Evolutionary conservation across 352 stramenopile species (phyloP), one percentile per base, ranked within the genome.

Genomic region (Globisporangium rhizosaccharum): DNA sequence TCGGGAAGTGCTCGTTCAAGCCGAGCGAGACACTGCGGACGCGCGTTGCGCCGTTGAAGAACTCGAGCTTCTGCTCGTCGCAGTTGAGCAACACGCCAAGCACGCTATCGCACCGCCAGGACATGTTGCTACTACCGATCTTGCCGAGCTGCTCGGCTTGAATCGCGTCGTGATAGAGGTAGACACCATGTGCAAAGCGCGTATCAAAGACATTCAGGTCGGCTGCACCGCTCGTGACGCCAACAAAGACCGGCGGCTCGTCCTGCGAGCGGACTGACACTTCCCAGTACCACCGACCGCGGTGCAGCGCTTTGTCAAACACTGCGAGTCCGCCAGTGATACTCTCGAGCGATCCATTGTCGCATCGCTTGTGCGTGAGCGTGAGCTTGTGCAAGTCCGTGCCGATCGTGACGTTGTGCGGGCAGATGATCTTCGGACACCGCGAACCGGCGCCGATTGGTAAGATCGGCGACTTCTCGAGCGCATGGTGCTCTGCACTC

Each of bases 201-300:
- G 57, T 53, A n/a, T 39, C 65, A 51, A 63, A 50, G 33, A 47
- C 47, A 55, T 93, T 93, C 15, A 95, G 62, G 61, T 95, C 85
- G 26, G 70, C 67, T 25, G 65, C 65, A 25, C 75, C 77, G 45
- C 65, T 67, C 1, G 69, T 75, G 17, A 93, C 63, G 14, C 86
- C 86, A 30, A 95, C 68, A 77, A 91, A 92, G 2, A 95, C 70
- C 25, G 86, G 77, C 18, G 54, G 71, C 36, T 80, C 70, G 51
- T 61, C 65, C 69, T 91, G 61, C 11, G 63, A 45, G 44, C 73
- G 66, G 36, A 90, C 68, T 8, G 73, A 81, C 0, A 93, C 67
- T 51, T 95, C 78, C 82, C 83, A 95, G 65, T 90, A 95, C 86
- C 86, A 95, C 46, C 71, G 72, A 1, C 86, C 86, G 50, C 72